Percentiles rank a stretch among this genome's conserved stretches.
These are phyloP conservation scores for Bisporella sp. DNA, from an alignment of 2,329 filamentous ascomycete genomes.

Conservation along the genomic window DNA sequence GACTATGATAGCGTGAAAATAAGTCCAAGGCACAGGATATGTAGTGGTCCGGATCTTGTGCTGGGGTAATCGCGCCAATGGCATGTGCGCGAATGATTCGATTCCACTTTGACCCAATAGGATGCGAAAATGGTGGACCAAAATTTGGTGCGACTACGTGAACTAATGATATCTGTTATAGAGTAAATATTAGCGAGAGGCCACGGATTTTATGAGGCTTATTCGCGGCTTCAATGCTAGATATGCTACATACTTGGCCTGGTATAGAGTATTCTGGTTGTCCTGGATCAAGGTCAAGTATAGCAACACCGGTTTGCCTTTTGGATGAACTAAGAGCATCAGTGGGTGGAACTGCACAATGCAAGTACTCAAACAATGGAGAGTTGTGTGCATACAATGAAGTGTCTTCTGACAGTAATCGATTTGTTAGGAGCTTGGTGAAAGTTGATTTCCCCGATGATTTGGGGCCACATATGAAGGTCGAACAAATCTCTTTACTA, in stretches of 20 bases:
- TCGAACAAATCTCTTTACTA: conserved; percentile 31
- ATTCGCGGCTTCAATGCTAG: no score
- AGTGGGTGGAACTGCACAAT: no score
- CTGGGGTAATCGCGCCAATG: conserved; percentile 57
- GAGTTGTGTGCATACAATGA: not conserved
- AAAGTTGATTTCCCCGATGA: conserved; percentile 73
- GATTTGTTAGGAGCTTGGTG: conserved; percentile 58
- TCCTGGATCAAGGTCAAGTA: conserved; percentile 68
- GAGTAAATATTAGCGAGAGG: not conserved
- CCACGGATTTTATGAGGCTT: no score
- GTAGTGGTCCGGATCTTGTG: conserved; percentile 61
- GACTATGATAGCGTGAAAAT: conserved; percentile 46
- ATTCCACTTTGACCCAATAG: conserved; percentile 28
- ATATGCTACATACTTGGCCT: conserved; percentile 61
- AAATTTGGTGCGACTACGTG: conserved; percentile 55
- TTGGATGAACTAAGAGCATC: not conserved
- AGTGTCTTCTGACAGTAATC: conserved; percentile 38
- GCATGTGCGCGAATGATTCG: conserved; percentile 54
- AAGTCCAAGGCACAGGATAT: conserved; percentile 58
- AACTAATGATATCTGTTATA: not conserved
- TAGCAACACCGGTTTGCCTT: conserved; percentile 33
- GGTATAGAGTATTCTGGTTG: conserved; percentile 69
- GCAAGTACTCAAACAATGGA: no score
- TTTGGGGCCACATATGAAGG: conserved; percentile 63
- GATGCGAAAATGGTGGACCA: conserved; percentile 61